A percentile compares a stretch with the other conserved stretches of the same genome.
Conservation (phyloP, 208 protist genomes). For the Leishmania martiniquensis region DNA sequence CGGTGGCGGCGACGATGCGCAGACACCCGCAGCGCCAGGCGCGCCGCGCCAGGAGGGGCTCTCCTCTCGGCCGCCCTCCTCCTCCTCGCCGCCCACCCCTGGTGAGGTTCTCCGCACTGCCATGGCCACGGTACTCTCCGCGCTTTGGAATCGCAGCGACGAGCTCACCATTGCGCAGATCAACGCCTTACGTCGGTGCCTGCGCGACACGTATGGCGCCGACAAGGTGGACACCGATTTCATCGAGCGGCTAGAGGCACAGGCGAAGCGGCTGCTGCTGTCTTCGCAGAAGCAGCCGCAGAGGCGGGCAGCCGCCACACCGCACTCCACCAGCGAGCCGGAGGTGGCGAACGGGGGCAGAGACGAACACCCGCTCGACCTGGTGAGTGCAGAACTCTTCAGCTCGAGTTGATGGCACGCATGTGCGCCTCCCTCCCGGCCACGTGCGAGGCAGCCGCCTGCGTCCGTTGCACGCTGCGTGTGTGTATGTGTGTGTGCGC, state of each 20-base stretch:
- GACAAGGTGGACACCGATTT: constrained; percentile 70
- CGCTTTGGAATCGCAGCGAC: constrained; percentile 74
- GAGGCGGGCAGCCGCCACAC: neutral
- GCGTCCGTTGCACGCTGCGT: neutral
- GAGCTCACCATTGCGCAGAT: constrained; percentile 54
- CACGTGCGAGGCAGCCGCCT: neutral
- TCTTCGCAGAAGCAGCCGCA: neutral
- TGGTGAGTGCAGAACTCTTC: constrained; percentile 18
- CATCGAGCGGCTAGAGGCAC: constrained; percentile 56
- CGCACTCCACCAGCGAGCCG: neutral
- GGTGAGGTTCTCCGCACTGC: constrained; percentile 19
- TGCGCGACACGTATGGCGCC: constrained; percentile 58
- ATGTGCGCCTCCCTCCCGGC: neutral
- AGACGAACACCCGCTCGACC: neutral
- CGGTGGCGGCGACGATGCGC: neutral
- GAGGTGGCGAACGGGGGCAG: neutral
- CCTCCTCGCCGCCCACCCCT: neutral
- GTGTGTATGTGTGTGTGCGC: no score
- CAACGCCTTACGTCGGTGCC: constrained; percentile 63
- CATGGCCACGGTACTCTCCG: constrained; percentile 54
- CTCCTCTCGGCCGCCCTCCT: neutral
- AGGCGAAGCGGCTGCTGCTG: constrained; percentile 31
- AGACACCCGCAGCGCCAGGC: neutral
- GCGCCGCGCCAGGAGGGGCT: neutral
- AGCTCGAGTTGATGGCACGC: neutral